A percentile compares a stretch with the other conserved stretches of the same genome.
Conservation (phyloP, 2,329 filamentous ascomycete species). For the Xylariaceae sp. region DNA sequence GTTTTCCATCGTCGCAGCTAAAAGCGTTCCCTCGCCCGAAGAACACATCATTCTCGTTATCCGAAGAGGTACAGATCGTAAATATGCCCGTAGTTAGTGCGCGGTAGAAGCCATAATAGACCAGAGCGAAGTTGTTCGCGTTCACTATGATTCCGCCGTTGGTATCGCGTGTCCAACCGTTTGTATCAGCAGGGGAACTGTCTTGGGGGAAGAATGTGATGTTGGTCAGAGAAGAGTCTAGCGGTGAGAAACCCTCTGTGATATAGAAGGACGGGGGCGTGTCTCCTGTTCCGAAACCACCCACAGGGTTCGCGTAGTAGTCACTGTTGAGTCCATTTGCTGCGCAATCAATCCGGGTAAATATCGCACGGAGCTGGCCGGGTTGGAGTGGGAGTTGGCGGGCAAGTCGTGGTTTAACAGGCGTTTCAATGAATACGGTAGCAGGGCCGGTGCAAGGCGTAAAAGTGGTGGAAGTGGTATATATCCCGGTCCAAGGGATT, state of each 20-base stretch:
- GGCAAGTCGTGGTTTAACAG: not conserved
- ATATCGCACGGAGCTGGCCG: not conserved
- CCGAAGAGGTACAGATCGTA: not conserved
- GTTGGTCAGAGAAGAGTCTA: slow-evolving; percentile 2
- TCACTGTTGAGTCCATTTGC: not conserved
- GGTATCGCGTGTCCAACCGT: not conserved
- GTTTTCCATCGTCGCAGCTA: slow-evolving; percentile 2
- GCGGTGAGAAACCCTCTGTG: not conserved
- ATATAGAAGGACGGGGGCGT: not conserved
- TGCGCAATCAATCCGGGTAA: not conserved
- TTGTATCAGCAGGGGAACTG: not conserved
- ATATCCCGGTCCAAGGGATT: not conserved
- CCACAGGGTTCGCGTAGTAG: not conserved
- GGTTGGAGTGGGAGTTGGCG: not conserved
- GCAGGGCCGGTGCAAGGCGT: not conserved
- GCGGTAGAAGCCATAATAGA: slow-evolving; percentile 1
- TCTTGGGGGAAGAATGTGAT: slow-evolving; percentile 3
- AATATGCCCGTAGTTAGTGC: not conserved
- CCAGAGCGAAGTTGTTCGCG: not conserved
- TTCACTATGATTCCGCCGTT: not conserved
- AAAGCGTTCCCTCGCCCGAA: slow-evolving; percentile 7
- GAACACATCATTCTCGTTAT: slow-evolving; percentile 1
- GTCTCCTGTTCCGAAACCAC: not conserved
- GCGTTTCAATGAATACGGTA: not conserved
- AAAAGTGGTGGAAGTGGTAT: not conserved